Base-by-base conservation (phyloP, 2,329 filamentous ascomycete genomes). In the Rutstroemia sp. region DNA sequence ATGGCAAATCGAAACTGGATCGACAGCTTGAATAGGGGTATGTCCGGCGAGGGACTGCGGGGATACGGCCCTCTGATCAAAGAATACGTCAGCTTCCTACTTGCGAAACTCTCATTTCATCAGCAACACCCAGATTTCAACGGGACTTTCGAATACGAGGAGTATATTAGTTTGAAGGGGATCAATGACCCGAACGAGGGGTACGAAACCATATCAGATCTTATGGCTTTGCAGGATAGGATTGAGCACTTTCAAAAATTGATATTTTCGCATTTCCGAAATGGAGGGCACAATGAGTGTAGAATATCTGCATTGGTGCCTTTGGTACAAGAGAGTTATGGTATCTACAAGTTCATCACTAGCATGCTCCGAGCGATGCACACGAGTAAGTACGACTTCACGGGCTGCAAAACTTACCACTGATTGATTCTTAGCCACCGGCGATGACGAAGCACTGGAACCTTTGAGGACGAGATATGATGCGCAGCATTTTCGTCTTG, bases 341-440 rank as follows among this genome's bases (percentile, higher is more conserved):
- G 94, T 48, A 97, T 99, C 65, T 99, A 99, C 79, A 97, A 97
- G 73, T 99, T 99, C 71, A 92, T 96, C 63, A 99, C 94, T 0
- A 99, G 94, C 86, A 99, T 99, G 94, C 75, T 99, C 60, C 84
- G 94, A 56, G 94, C 94, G 16, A 96, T 99, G 92, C 92, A 99
- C 71, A 92, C 89, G 2, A 91, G 88, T 92, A 77, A 69, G 86
- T 75, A 39, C n/a, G 9, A 38, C 21, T n/a, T 36, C 21, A 16
- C 7, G 10, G 23, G 19, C 16, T 46, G 48, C 7, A 25, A 25
- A 36, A 12, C 34, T 34, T 17, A 51, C 10, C 34, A 38, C 52
- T 56, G 25, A 53, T 50, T 60, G 61, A 52, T 61, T 48, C 47
- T 25, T 62, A 88, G 88, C 90, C 48, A 94, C 94, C 12, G 92